These are phyloP conservation scores for Lophiotrema nucula DNA, from an alignment of 495 filamentous ascomycete species.

Conservation along the genomic window DNA sequence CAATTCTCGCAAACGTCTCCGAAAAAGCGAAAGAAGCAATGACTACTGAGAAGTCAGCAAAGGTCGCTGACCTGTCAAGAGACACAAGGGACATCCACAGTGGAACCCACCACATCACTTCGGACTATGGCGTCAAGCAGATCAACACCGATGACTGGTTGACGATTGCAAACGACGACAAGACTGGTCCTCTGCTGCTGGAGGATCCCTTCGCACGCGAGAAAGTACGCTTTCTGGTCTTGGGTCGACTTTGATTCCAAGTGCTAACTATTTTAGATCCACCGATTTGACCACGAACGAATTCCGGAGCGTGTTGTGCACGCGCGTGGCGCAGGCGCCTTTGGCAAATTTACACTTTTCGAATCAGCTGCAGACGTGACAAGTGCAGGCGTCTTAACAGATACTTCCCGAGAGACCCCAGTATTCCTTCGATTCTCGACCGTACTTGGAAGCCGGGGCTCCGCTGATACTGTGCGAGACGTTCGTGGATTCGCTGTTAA, in stretches of 20 bases:
- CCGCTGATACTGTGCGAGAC: conserved; percentile 78
- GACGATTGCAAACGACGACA: conserved; percentile 56
- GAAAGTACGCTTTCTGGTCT: conserved; percentile 51
- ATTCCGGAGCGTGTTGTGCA: conserved; percentile 90
- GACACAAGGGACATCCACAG: conserved; percentile 40
- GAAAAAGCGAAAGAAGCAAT: conserved; percentile 14
- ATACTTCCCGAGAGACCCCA: conserved; percentile 75
- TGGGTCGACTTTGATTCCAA: not conserved
- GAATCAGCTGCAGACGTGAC: conserved; percentile 71
- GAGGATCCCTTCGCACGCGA: conserved; percentile 79
- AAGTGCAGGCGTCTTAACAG: conserved; percentile 69
- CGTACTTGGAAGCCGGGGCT: conserved; percentile 73
- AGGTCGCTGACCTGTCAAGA: conserved; percentile 29
- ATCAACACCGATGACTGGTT: conserved; percentile 78
- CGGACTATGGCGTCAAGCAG: conserved; percentile 77
- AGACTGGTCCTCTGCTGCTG: conserved; percentile 70
- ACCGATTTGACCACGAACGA: conserved; percentile 81
- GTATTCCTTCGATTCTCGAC: conserved; percentile 83
- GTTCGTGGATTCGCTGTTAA: conserved; percentile 81
- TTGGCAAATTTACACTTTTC: conserved; percentile 75
- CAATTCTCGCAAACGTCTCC: conserved; percentile 12
- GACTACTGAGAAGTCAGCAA: conserved; percentile 13
- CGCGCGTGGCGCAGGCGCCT: conserved; percentile 78
- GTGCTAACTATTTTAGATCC: conserved; percentile 53
- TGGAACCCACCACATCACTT: conserved; percentile 57